Conservation (phyloP, 352 stramenopile species). For the Globisporangium paroecandrum region DNA sequence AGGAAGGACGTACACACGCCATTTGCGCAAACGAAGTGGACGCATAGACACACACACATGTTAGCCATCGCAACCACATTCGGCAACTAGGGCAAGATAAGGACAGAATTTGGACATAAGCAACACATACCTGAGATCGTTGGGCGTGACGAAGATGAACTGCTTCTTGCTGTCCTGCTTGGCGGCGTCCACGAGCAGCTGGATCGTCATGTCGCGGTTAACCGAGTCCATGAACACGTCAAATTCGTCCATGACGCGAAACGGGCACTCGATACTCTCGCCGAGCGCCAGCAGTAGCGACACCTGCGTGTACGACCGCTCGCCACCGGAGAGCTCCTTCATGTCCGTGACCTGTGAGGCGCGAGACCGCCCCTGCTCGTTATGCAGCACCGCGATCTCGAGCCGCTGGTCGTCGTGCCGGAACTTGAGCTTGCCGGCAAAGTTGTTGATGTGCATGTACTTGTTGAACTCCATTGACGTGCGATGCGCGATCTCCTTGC, state of each 20-base stretch:
- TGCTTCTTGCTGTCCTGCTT: conserved; percentile 78
- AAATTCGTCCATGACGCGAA: conserved; percentile 99
- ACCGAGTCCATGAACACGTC: conserved; percentile 99
- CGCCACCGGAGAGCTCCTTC: conserved; percentile 96
- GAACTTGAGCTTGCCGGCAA: conserved; percentile 82
- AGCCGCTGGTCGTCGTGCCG: conserved; percentile 69
- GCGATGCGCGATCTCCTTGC: conserved; percentile 72
- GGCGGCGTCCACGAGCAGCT: conserved; percentile 88
- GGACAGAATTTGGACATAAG: background rate
- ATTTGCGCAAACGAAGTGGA: background rate
- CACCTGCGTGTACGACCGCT: conserved; percentile 96
- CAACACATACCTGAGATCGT: conserved; percentile 71
- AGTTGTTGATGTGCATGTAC: conserved; percentile 84
- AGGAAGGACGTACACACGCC: background rate
- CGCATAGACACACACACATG: conserved; percentile 7
- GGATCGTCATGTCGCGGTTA: conserved; percentile 94
- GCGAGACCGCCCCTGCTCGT: conserved; percentile 63
- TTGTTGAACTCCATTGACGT: conserved; percentile 84
- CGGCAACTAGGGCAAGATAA: background rate
- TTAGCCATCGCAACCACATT: background rate
- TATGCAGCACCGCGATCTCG: conserved; percentile 79
- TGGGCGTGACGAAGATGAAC: conserved; percentile 88
- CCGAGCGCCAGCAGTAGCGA: conserved; percentile 94
- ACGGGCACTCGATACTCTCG: conserved; percentile 89
- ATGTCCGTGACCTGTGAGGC: conserved; percentile 92